Percentiles rank a stretch among this genome's conserved stretches.
phyloP scores from a whole-genome alignment of 768 basidiomycete species.

The Kwoniella botswanensis region DNA sequence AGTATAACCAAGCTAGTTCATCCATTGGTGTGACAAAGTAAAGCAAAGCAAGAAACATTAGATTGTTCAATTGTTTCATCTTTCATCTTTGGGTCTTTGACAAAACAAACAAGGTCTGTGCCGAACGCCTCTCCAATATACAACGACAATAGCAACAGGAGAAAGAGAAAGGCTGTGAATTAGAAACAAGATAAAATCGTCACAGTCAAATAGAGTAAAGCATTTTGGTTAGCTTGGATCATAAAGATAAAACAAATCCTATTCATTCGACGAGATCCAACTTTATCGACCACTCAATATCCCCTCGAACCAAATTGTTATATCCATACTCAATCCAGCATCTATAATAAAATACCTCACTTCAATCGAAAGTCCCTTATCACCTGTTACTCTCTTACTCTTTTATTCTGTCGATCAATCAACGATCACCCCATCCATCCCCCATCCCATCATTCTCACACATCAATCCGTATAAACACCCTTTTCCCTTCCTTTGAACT shows the following conservation, averaged over 20 bases:
- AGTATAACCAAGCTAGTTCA: background rate
- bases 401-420: conserved; percentile 11
- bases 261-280: too few species aligned
- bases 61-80: background rate
- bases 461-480: background rate
- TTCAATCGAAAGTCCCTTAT: background rate
- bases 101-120: background rate
- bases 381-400: background rate
- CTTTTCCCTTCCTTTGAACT: conserved; percentile 12
- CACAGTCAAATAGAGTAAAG: background rate
- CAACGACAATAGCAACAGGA: background rate
- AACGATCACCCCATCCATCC: background rate
- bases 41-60: background rate
- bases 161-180: background rate
- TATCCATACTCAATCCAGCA: background rate
- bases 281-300: conserved; percentile 2
- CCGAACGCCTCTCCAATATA: background rate
- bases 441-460: background rate
- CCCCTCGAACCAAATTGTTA: conserved; percentile 2
- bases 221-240: too few species aligned
- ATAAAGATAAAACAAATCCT: too few species aligned
- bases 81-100: background rate
- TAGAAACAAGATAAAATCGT: background rate
- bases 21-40: background rate
- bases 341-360: background rate